Evolutionary conservation across 1,284 basidiomycete genomes (phyloP), one percentile per base, ranked within the genome.

Genomic region (Ustilago sp.): DNA sequence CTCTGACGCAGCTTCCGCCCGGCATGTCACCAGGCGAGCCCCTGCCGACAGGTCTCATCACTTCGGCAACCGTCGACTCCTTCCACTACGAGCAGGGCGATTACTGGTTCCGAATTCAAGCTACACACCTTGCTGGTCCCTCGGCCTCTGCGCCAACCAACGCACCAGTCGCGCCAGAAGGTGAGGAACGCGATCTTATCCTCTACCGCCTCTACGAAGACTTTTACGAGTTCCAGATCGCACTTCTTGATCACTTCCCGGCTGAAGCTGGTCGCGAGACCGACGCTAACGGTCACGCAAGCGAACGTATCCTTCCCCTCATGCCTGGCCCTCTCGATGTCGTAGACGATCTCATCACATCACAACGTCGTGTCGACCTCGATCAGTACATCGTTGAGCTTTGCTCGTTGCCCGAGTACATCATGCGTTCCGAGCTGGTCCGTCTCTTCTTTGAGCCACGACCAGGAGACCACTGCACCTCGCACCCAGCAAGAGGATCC

Each of bases 181-280:
- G 82, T 38, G 81, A 85, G 65, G 77, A 78, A 13, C 92, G 91
- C 82, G 91, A 93, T 34, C 91, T 99, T 60, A 92, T 95, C 75
- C 89, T 99, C 47, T 98, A 97, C 87, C 91, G 97, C 58, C 91
- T 94, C 17, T 99, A 99, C 88, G 93, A 97, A 83, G 95, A 99
- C 86, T 99, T 99, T 87, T 97, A 96, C 88, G 94, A 96, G 82
- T 98, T 98, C 86, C 97, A 99, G 84, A 93, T 97, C 62, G 89
- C 90, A 9, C 90, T 99, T 41, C 59, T 71, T 36, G 69, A 78
- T 53, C 77, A 75, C 34, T 72, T 72, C 63, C 71, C 77, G 1
- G 39, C 69, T 28, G 77, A 72, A 38, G 72, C 63, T 8, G 71
- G 78, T 47, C 66, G 73, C 39, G 75, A 77, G 70, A 72, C 72